A percentile compares a stretch with the other conserved stretches of the same genome.
phyloP scores from a whole-genome alignment of 768 basidiomycete genomes.

The Mycena epipterygia region DNA sequence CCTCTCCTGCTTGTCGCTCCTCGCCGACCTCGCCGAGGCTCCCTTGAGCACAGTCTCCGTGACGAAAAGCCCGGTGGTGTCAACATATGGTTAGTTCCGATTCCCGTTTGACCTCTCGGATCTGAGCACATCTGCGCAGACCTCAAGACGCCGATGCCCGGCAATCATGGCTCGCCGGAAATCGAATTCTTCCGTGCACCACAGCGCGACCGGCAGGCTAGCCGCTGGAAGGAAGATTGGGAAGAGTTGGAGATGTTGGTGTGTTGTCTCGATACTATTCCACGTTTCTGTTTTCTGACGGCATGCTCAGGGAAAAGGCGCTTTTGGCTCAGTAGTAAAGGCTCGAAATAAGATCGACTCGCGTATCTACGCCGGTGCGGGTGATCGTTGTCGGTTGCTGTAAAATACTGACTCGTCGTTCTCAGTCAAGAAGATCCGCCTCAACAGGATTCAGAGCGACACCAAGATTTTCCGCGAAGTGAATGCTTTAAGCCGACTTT shows the following conservation, averaged over 20 bases:
- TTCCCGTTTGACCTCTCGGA: background rate
- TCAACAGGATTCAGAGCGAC: slow-evolving; percentile 84
- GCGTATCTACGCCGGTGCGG: slow-evolving; percentile 83
- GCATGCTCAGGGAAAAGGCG: slow-evolving; percentile 80
- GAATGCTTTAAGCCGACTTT: slow-evolving; percentile 87
- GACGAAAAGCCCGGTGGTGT: slow-evolving; percentile 44
- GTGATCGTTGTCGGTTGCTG: background rate
- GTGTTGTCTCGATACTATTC: slow-evolving; percentile 33
- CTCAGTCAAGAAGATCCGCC: slow-evolving; percentile 89
- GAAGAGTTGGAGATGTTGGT: slow-evolving; percentile 91
- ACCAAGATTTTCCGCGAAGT: slow-evolving; percentile 93
- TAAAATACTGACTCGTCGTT: background rate
- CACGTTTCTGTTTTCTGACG: background rate
- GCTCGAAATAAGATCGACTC: slow-evolving; percentile 91
- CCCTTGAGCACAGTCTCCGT: slow-evolving; percentile 47
- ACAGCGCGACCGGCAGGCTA: slow-evolving; percentile 63
- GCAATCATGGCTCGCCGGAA: slow-evolving; percentile 71
- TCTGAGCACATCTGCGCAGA: slow-evolving; percentile 42
- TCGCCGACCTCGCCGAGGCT: slow-evolving; percentile 68
- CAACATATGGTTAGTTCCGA: slow-evolving; percentile 41
- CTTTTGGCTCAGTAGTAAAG: slow-evolving; percentile 95
- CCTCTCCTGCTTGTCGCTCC: slow-evolving; percentile 67
- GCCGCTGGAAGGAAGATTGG: slow-evolving; percentile 95
- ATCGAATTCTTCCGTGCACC: slow-evolving; percentile 71
- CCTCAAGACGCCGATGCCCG: slow-evolving; percentile 65